phyloP scores from a whole-genome alignment of 2,329 filamentous ascomycete species.

The Trichoderma endophyticum region DNA sequence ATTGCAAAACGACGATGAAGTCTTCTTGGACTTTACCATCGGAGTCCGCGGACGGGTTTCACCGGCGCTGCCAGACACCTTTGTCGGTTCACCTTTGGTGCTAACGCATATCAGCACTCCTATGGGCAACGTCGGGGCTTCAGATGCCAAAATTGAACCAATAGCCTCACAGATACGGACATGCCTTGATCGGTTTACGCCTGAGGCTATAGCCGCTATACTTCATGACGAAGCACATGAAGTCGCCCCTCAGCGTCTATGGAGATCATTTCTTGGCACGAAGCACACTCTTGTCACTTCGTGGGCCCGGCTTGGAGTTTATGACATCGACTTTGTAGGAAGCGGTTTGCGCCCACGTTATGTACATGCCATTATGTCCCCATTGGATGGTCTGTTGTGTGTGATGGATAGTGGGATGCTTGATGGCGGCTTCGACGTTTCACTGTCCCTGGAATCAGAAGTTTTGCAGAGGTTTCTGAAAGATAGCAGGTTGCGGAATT shows the following conservation, averaged over 20 bases:
- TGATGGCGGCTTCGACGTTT: neutral
- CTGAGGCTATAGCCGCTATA: neutral
- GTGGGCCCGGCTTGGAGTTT: neutral
- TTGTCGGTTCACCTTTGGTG: neutral
- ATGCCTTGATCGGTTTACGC: neutral
- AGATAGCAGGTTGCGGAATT: neutral
- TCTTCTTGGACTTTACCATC: neutral
- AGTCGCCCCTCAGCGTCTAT: neutral
- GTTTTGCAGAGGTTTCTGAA: neutral
- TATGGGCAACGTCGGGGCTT: neutral
- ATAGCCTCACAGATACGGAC: neutral
- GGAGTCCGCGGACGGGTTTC: neutral
- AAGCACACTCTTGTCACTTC: neutral
- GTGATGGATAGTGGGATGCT: neutral
- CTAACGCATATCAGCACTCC: neutral
- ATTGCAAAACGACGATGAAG: neutral
- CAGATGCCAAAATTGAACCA: neutral
- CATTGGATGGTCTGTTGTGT: neutral
- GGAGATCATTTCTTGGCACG: neutral
- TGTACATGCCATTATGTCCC: neutral
- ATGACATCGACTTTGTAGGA: neutral
- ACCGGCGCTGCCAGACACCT: neutral
- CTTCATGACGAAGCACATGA: neutral
- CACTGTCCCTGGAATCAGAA: neutral
- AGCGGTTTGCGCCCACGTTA: neutral